phyloP scores from a whole-genome alignment of 73 alveolate species.

The Paramecium caudatum region DNA sequence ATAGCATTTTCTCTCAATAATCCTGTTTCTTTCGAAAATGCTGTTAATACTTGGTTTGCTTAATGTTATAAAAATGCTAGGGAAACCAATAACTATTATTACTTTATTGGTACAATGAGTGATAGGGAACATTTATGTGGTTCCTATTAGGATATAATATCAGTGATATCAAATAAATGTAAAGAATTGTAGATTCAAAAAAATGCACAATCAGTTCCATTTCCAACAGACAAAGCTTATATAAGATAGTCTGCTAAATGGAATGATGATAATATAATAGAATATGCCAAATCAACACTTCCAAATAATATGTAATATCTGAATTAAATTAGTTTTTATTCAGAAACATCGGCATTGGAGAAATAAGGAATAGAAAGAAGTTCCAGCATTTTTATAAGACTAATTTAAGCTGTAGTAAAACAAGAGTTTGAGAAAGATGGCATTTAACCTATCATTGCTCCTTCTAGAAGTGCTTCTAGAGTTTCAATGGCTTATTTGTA shows the following conservation, averaged over 20 bases:
- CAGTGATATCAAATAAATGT: conserved; percentile 1
- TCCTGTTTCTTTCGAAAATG: conserved; percentile 44
- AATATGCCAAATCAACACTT: conserved; percentile 2
- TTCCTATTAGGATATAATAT: conserved; percentile 8
- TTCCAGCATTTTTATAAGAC: conserved; percentile 35
- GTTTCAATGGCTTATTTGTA: conserved; percentile 7
- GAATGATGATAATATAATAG: conserved; percentile 16
- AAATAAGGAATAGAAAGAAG: conserved; percentile 31
- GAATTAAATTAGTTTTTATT: conserved; percentile 8
- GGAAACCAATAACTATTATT: conserved; percentile 34
- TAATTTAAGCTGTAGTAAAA: neutral
- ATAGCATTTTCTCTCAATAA: conserved; percentile 63
- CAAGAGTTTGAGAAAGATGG: conserved; percentile 26
- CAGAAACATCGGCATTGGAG: conserved; percentile 19
- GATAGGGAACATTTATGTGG: conserved; percentile 52
- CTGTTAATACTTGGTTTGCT: conserved; percentile 58
- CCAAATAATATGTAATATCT: conserved; percentile 6
- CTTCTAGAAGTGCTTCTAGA: conserved; percentile 19
- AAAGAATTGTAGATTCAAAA: neutral
- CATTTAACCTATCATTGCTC: conserved; percentile 1
- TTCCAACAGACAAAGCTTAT: conserved; percentile 12
- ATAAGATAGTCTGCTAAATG: conserved; percentile 42
- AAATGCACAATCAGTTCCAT: neutral
- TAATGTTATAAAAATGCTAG: conserved; percentile 35
- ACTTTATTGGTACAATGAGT: conserved; percentile 61